Base-by-base conservation (phyloP, 352 stramenopile species). In the Pythium brachiatum region DNA sequence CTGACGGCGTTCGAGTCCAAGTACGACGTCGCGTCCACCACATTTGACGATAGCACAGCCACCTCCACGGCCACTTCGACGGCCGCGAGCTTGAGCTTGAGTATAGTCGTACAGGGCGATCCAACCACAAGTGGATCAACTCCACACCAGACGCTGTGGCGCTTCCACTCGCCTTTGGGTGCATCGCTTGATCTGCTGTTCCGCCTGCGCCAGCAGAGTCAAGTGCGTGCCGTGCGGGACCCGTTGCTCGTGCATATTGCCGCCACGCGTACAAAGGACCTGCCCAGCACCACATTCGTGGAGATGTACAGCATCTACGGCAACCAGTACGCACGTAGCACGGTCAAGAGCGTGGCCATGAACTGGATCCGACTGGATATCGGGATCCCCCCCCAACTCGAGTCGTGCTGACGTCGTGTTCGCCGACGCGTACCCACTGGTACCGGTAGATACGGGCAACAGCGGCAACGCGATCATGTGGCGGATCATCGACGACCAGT, bases 261-360 rank as follows among this genome's bases (percentile, higher is more conserved):
- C 26, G 57, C 39, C 57, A 25, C 51, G 60, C 47, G 26, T 9
- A 15, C 41, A 12, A 38, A 68, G 53, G 21, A 39, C 25, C 13
- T 48, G 50, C 15, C 44, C 15, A 59, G 9, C 21, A 31, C 12
- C 18, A 66, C 65, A 0, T 27, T 41, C 3, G 58, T 79, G 2
- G 72, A 77, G 25, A 57, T 57, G 27, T 77, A 64, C 39, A 66
- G 48, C 11, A 9, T 76, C 1, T 79, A 79, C 52, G 69, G 72
- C 7, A 79, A 77, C 43, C 43, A 64, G n/a, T 62, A 55, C 16
- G 39, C 72, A 1, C 26, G 20, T 2, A 67, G 75, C 43, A 44
- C 29, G 16, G 57, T 62, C 13, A 41, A 15, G 7, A 55, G 26
- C 13, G 11, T 69, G 3, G 25, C 53, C 13, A 18, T 29, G 7